A percentile compares a stretch with the other conserved stretches of the same genome.
phyloP scores from a whole-genome alignment of 768 basidiomycete genomes.

The Russula emetica region DNA sequence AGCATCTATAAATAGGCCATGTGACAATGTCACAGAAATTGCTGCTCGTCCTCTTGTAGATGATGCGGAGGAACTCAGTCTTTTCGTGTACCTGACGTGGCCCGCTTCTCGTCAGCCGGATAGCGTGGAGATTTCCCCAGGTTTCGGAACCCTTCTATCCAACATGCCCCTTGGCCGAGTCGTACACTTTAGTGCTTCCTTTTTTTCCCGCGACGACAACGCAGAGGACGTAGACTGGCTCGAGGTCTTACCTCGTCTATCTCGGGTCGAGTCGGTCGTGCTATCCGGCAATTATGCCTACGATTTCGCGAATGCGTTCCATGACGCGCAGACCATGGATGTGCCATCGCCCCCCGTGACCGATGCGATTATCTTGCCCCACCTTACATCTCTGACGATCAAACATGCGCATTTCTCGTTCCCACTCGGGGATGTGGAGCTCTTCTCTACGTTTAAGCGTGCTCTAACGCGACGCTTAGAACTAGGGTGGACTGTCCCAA shows the following conservation, averaged over 20 bases:
- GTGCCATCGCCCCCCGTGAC: not conserved
- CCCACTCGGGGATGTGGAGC: conserved; percentile 16
- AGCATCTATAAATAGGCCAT: not conserved
- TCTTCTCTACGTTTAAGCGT: conserved; percentile 18
- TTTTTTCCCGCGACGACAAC: not conserved
- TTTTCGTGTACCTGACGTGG: not conserved
- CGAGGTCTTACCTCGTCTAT: conserved; percentile 12
- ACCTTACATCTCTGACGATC: conserved; percentile 4
- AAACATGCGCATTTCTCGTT: conserved; percentile 22
- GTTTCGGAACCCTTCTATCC: conserved; percentile 11
- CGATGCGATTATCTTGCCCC: not conserved
- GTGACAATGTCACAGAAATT: not conserved
- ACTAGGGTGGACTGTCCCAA: not conserved
- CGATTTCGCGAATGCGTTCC: conserved; percentile 10
- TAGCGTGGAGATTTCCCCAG: conserved; percentile 1
- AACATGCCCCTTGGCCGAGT: conserved; percentile 3
- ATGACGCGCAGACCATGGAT: not conserved
- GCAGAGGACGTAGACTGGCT: conserved; percentile 9
- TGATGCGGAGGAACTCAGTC: not conserved
- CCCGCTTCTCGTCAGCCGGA: not conserved
- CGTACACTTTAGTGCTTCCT: not conserved
- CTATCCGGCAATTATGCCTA: conserved; percentile 12
- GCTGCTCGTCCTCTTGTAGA: not conserved
- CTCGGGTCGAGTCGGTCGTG: conserved; percentile 2
- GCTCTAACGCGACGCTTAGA: conserved; percentile 9